Evolutionary conservation across 1,284 basidiomycete genomes (phyloP).

Genomic region (Mycosarcoma maydis): DNA sequence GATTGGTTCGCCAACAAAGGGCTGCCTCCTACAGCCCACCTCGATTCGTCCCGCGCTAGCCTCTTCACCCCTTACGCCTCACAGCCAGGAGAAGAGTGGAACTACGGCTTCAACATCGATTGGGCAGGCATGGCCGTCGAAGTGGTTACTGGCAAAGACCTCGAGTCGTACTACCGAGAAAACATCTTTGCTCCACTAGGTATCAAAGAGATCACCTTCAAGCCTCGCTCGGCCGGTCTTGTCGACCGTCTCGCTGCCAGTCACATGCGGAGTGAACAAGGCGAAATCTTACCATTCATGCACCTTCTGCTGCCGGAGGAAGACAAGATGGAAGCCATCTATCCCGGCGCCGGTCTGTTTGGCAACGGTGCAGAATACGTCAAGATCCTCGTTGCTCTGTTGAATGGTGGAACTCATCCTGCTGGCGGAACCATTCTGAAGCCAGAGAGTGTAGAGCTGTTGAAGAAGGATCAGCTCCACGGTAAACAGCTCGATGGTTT

Average conservation of each 20-base stretch:
- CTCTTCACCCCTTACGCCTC: conserved; percentile 37
- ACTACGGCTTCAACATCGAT: conserved; percentile 49
- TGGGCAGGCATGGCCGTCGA: conserved; percentile 51
- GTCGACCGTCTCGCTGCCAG: conserved; percentile 20
- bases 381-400: conserved; percentile 47
- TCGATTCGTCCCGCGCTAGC: conserved; percentile 11
- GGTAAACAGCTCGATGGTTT: conserved; percentile 8
- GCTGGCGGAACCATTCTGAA: conserved; percentile 49
- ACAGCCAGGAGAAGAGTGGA: conserved; percentile 51
- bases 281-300: conserved; percentile 20
- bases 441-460: conserved; percentile 42
- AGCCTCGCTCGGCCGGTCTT: conserved; percentile 13
- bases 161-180: conserved; percentile 50
- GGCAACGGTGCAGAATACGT: conserved; percentile 25
- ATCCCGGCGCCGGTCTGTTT: conserved; percentile 36
- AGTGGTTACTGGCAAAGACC: conserved; percentile 40
- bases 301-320: conserved; percentile 20
- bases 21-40: conserved; percentile 13
- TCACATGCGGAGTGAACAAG: conserved; percentile 5
- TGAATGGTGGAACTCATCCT: conserved; percentile 54
- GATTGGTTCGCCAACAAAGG: conserved; percentile 27
- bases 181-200: conserved; percentile 59
- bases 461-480: conserved; percentile 42
- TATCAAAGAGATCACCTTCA: conserved; percentile 49
- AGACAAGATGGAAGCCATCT: conserved; percentile 47